These are phyloP conservation scores for Canariomyces notabilis DNA, from an alignment of 2,329 filamentous ascomycete species.

Conservation along the genomic window DNA sequence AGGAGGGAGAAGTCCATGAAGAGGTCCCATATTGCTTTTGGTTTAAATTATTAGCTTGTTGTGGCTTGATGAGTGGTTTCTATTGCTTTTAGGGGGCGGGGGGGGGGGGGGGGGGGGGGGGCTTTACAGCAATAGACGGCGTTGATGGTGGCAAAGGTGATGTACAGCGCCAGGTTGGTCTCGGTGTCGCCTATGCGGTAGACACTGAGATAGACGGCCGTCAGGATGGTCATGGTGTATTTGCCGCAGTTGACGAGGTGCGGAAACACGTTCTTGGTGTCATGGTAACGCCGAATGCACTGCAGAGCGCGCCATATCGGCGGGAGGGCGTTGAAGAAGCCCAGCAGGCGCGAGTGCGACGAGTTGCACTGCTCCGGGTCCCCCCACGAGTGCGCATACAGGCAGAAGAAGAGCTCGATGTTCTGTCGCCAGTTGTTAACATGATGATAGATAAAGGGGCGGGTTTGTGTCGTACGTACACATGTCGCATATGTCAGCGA, in stretches of 20 bases:
- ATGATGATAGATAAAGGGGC: background rate
- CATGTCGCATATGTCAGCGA: conserved; percentile 87
- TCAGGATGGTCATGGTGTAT: conserved; percentile 78
- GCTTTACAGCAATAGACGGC: conserved; percentile 69
- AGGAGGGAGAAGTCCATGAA: conserved; percentile 96
- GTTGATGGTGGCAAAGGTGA: conserved; percentile 76
- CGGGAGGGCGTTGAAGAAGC: conserved; percentile 79
- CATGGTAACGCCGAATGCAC: conserved; percentile 81
- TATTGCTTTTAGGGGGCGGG: no score
- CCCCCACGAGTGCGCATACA: conserved; percentile 77
- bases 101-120: background rate
- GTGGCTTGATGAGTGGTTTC: no score
- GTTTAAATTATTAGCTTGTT: background rate
- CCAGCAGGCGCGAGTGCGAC: conserved; percentile 72
- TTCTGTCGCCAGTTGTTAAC: conserved; percentile 50
- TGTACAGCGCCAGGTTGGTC: conserved; percentile 63
- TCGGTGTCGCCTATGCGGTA: conserved; percentile 67
- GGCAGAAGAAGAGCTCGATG: conserved; percentile 86
- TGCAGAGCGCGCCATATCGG: conserved; percentile 88
- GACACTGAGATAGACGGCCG: conserved; percentile 72
- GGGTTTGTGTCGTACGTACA: no score
- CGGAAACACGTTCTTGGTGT: conserved; percentile 83
- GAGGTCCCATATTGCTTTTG: conserved; percentile 77
- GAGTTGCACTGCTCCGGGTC: conserved; percentile 78
- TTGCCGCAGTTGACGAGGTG: conserved; percentile 91